Evolutionary conservation across 148 eudicot species (phyloP), one percentile per base, ranked within the genome.

Genomic region (Arbutus unedo): DNA sequence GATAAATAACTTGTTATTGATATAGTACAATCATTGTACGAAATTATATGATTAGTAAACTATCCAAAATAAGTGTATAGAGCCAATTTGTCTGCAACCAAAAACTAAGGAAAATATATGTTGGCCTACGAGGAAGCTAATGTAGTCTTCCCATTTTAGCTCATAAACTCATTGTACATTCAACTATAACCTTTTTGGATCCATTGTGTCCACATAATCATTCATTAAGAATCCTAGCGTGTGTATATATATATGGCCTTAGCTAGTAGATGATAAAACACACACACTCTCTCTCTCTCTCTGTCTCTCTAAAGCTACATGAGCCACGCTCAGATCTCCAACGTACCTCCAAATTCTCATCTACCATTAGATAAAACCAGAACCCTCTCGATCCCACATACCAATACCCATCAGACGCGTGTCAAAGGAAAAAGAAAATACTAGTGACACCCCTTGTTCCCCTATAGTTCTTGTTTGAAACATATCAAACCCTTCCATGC

Each of bases 241-340:
- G n/a, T n/a, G n/a, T 76, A 3, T 75, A 51, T 76, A 41, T 71
- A 71, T 44, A 71, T 55, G 68, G 67, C 75, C 67, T 44, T 57
- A 41, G 78, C 68, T n/a, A 21, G 38, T 31, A 31, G 38, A 31
- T 31, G 38, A 31, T 31, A 31, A 31, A 31, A 31, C n/a, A n/a
- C n/a, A n/a, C n/a, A n/a, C n/a, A n/a, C n/a, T n/a, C 38, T 31
- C 38, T 47, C 82, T 59, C 53, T 78, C 82, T 44, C 82, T 70
- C 77, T 53, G 21, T 43, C 75, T 72, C 70, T 18, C 77, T 78
- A 5, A 64, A 79, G 51, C 6, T 41, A 23, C 19, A 5, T 8
- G 16, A 70, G 59, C 50, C 77, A 81, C 51, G 54, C 41, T 2
- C 23, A 53, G 62, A 70, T 68, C 77, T 68, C 62, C 49, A 66